Evolutionary conservation across 2,329 filamentous ascomycete genomes (phyloP), one percentile per base, ranked within the genome.

Genomic region (Lasiodiplodia citricola): DNA sequence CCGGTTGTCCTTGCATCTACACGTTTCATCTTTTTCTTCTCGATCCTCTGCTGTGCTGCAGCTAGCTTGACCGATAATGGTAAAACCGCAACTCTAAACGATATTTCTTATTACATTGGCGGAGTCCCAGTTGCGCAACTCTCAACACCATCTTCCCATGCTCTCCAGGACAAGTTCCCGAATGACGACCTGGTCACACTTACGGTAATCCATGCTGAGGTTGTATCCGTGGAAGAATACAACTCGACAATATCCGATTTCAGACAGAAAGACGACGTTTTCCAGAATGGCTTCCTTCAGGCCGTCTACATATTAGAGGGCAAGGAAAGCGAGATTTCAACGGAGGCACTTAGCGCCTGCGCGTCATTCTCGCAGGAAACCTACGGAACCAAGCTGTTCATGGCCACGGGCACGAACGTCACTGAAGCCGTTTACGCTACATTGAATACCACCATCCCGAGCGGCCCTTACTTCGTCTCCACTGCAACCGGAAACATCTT

Each of bases 401-500:
- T 28, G n/a, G 4, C 37, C 21, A 8, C 2, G 2, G 37, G 13
- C 18, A 18, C 54, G 13, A 38, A 21, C 16, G 8, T 38, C 7
- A 13, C 10, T 11, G 51, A 25, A 14, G 51, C 14, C 0, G 4
- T 54, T 0, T 10, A 25, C 14, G 51, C 52, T 18, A 0, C 31
- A 37, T 14, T 60, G 2, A 47, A 21, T 21, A 2, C 56, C 4
- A 11, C 13, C 2, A 60, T 60, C 56, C 37, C 56, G 21, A 60
- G 4, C 13, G 56, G 56, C 4, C 56, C 56, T 16, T 60, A 60
- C 37, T 60, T 60, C 37, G 21, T 60, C 37, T 60, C 56, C 56
- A 11, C 14, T 4, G 56, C 56, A 2, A 60, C 56, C 16, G 37
- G 56, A 37, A 60, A 28, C 11, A 41, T 60, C 13, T 60, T 60